Base-by-base conservation (phyloP, 23 red algal species). In the Agarophyton chilense region DNA sequence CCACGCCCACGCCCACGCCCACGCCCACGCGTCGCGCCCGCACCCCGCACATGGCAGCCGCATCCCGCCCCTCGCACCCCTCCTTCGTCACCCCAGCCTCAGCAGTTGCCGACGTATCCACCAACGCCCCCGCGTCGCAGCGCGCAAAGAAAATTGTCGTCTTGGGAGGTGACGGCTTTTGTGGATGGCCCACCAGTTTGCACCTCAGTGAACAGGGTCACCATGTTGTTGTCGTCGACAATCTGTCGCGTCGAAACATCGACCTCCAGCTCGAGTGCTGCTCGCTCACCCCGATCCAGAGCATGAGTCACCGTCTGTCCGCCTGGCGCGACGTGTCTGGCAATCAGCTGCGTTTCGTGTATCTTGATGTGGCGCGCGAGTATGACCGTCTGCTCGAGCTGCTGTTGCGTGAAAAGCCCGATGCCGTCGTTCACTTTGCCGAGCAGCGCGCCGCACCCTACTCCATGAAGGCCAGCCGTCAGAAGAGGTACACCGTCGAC, bases 381-480 rank as follows among this genome's bases (percentile, higher is more conserved):
- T 95, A 95, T 77, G 89, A 95, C 40, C 88, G 67, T 35, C 55
- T 98, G 0, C 57, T 94, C 36, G 90, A 93, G n/a, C 73, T 98
- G 21, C 46, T 98, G 8, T 47, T 71, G 8, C 55, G 71, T 18
- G 92, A 95, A 74, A 78, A 80, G 38, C 96, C 96, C 1, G 89
- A 93, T 44, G 96, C 96, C 16, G 67, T 98, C 47, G 91, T 98
- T 42, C 96, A 98, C 44, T 98, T 98, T 85, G 96, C 96, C 32
- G 96, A 98, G 78, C 96, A 98, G 71, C 87, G 96, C 32, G 92
- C 96, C 17, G 96, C 96, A 24, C 96, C 96, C 3, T 98, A 98
- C 80, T 93, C 88, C 0, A 95, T 95, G 96, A 98, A 98, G 87
- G 93, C 83, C 29, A 76, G 88, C 1, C 36, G 74, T 9, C 79